Base-by-base conservation (phyloP, 2,329 filamentous ascomycete genomes). In the Colletotrichum sp. region DNA sequence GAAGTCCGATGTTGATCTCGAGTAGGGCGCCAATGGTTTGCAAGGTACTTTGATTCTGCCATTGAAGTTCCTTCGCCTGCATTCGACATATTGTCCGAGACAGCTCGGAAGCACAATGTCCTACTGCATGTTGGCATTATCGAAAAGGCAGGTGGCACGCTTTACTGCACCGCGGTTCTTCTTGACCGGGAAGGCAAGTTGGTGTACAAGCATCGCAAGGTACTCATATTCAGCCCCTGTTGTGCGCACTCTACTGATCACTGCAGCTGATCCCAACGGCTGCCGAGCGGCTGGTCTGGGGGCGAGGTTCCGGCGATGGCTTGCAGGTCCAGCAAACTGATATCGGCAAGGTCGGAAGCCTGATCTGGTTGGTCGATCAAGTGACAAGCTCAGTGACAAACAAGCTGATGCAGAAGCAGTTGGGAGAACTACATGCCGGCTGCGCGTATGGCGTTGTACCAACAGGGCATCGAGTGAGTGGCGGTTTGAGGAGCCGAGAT, bases 361-460 rank as follows among this genome's bases (percentile, higher is more conserved):
- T 87, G 67, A 87, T 87, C 63, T 87, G 85, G 74, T 76, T 32
- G 44, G 74, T 69, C n/a, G 5, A 34, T 52, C 18, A 15, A 59
- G 26, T 36, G 30, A 44, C 9, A 49, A 5, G n/a, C 63, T 63
- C 18, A 72, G 8, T 21, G n/a, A 60, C 36, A 60, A 52, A 63
- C 18, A 52, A 10, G 15, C 69, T 75, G 30, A 75, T 34, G 21
- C 34, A n/a, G 24, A 44, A 26, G 18, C 34, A 76, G 74, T 71
- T 86, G 85, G 85, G 85, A 87, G 77, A 87, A 87, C 72, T 87
- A 87, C 66, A 87, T 87, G 85, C 86, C 86, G 7, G 84, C 83
- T 9, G 85, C 86, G 16, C 80, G 86, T 21, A 79, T 87, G 78
- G 83, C 85, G 15, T 78, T 87, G 26, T 87, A 87, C 72, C 85